These are phyloP conservation scores for Beauveria rudraprayagi DNA, from an alignment of 2,329 filamentous ascomycete species.

Conservation along the genomic window DNA sequence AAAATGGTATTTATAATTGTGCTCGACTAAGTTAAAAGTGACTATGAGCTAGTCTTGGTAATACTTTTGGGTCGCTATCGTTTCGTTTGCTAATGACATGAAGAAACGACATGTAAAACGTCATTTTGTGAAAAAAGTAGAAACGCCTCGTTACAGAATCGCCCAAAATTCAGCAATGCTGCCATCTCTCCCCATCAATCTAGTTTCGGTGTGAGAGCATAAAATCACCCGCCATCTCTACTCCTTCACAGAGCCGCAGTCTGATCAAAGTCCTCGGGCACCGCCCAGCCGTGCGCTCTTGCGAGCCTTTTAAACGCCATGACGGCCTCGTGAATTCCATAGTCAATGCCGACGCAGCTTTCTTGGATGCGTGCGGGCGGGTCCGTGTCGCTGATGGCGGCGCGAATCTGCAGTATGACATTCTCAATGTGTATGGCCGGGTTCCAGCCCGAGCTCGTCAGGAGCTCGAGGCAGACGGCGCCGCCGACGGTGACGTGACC, in stretches of 20 bases:
- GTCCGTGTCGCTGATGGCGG: conserved; percentile 64
- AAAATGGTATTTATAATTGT: too few species aligned
- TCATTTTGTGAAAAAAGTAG: too few species aligned
- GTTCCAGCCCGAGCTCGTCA: conserved; percentile 79
- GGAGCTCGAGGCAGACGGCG: conserved; percentile 73
- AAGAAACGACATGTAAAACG: too few species aligned
- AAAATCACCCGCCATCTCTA: too few species aligned
- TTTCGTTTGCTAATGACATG: too few species aligned
- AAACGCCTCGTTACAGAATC: too few species aligned
- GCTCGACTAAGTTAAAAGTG: too few species aligned
- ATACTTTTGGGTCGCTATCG: too few species aligned
- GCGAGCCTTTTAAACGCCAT: conserved; percentile 60
- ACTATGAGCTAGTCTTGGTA: too few species aligned
- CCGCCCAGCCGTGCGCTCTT: conserved; percentile 5
- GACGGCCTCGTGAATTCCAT: conserved; percentile 62
- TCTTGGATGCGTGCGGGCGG: conserved; percentile 64
- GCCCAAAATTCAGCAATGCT: too few species aligned
- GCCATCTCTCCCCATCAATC: too few species aligned
- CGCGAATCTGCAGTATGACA: conserved; percentile 69
- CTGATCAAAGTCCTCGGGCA: conserved; percentile 42
- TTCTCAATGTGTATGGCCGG: conserved; percentile 67
- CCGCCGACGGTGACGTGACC: conserved; percentile 81
- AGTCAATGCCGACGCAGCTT: conserved; percentile 35
- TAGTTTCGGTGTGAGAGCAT: too few species aligned
- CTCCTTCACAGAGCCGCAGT: neutral